phyloP scores from a whole-genome alignment of 352 stramenopile genomes.

The Pythium periplocum region DNA sequence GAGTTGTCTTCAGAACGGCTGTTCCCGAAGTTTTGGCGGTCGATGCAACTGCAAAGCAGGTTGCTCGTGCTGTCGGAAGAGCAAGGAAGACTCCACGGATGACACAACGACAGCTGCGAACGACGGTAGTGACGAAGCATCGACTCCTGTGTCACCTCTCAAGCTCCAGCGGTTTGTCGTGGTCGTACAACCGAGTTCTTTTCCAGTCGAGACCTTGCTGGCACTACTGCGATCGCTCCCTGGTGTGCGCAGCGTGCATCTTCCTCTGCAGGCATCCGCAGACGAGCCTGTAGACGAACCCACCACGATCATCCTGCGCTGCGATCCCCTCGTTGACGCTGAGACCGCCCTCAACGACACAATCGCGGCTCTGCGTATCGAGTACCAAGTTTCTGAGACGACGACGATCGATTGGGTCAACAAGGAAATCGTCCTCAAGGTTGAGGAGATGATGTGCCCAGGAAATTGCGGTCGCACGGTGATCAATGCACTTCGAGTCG shows the following conservation, averaged over 20 bases:
- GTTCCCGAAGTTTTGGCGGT: constrained; percentile 53
- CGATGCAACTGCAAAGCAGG: constrained; percentile 50
- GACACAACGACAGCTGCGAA: background rate
- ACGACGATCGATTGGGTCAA: constrained; percentile 32
- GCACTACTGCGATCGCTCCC: constrained; percentile 32
- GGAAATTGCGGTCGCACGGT: constrained; percentile 73
- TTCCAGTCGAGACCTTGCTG: background rate
- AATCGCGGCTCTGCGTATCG: constrained; percentile 24
- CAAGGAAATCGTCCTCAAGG: constrained; percentile 60
- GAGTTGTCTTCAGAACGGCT: constrained; percentile 67
- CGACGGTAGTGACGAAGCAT: background rate
- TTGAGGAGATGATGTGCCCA: constrained; percentile 81
- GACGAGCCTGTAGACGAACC: background rate
- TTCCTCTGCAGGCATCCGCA: background rate
- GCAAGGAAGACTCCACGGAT: background rate
- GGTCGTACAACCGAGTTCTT: background rate
- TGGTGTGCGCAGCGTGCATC: constrained; percentile 50
- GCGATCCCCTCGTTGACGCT: constrained; percentile 23
- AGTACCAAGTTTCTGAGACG: constrained; percentile 32
- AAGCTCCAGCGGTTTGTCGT: background rate
- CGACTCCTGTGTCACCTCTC: background rate
- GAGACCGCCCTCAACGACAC: constrained; percentile 11
- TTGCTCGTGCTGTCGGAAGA: constrained; percentile 32
- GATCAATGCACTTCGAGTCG: constrained; percentile 42
- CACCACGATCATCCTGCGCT: constrained; percentile 26